Evolutionary conservation across 2,329 filamentous ascomycete species (phyloP), one percentile per base, ranked within the genome.

Genomic region (Lecanicillium sp.): DNA sequence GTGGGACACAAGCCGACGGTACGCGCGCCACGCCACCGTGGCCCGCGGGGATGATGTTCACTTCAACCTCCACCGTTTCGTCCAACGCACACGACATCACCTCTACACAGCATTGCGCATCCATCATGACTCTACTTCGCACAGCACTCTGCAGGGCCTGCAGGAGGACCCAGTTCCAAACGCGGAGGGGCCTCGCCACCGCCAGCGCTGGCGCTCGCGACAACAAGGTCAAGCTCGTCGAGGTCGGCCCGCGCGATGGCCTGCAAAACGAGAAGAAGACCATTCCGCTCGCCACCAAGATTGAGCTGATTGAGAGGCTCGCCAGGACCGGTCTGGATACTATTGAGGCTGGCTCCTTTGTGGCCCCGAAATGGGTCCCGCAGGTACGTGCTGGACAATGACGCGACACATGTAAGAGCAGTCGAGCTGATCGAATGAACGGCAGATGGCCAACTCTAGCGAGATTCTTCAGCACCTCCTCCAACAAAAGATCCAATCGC

Each of bases 241-340:
- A 94, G 65, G 87, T 94, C 45, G 86, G 85, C 8, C 86, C 87
- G 25, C 73, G 87, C 47, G 87, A 94, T 65, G 87, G 87, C n/a
- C 64, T 94, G 38, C 87, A 94, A 57, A 94, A 92, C 55, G 84
- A 92, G 65, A 84, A 84, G 62, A 75, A 68, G 46, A 69, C 69
- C 19, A 82, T 94, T 46, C 68, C 84, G 0, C 66, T 86, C 10
- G 68, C 71, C 6, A 87, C 80, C 3, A 94, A 94, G 60, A 74
- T 90, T 40, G 77, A 88, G 48, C 62, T 94, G 38, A 84, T 94
- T 29, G 72, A 81, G 48, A 68, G 76, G 44, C 65, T 94, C 44
- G 76, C 79, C 25, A 64, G 65, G 46, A 83, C 84, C 1, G 87
- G 87, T 0, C 58, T 92, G 30, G 65, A 66, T 5, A 79, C 79